Percentiles rank a stretch among this genome's conserved stretches.
These are phyloP conservation scores for Amaranthus tricolor DNA, from an alignment of 179 eudicot species.

Conservation along the genomic window DNA sequence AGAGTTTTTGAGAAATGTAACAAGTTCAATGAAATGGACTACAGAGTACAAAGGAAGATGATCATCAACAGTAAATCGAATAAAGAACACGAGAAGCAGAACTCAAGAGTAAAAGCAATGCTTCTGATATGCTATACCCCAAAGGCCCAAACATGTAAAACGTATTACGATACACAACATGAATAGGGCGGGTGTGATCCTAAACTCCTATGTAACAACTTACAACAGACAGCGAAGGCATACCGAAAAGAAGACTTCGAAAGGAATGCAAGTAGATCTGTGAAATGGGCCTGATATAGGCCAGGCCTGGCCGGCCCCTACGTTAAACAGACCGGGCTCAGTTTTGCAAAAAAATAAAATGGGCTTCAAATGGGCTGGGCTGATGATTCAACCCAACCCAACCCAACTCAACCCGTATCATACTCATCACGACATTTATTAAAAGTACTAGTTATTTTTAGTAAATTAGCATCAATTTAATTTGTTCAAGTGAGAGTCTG, in stretches of 20 bases:
- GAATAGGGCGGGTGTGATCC: not conserved
- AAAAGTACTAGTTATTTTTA: no score
- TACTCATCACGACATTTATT: no score
- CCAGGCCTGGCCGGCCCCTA: no score
- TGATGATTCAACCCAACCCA: no score
- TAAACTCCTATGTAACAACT: not conserved
- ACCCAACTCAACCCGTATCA: no score
- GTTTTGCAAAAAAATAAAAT: no score
- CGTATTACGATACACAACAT: slow-evolving; percentile 8
- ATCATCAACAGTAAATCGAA: not conserved
- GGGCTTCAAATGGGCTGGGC: no score
- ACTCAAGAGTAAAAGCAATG: not conserved
- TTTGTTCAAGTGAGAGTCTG: no score
- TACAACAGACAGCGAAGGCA: not conserved
- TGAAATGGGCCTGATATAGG: no score
- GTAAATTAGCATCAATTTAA: no score
- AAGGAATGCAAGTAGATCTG: not conserved
- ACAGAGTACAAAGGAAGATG: slow-evolving; percentile 1
- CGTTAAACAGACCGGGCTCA: no score
- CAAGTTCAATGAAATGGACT: not conserved
- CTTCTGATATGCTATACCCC: not conserved
- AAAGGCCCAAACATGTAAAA: not conserved
- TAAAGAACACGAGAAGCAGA: not conserved
- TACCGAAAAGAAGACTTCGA: slow-evolving; percentile 5
- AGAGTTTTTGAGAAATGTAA: no score